Conservation (phyloP, 495 filamentous ascomycete genomes). For the Aspergillus heteromorphus region DNA sequence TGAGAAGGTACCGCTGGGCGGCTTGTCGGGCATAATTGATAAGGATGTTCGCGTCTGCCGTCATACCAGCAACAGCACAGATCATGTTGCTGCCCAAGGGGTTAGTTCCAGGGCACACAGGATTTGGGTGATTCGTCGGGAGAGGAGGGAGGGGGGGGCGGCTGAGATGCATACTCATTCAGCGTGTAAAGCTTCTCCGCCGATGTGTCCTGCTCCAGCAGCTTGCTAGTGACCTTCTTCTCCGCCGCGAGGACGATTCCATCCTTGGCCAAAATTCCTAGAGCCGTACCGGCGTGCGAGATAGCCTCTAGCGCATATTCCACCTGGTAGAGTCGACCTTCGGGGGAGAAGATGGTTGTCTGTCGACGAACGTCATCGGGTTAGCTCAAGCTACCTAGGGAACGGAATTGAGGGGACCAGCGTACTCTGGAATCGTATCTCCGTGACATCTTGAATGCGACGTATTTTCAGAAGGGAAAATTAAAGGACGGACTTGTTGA, state of each 20-base stretch:
- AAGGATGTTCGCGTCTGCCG: constrained; percentile 97
- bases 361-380: constrained; percentile 45
- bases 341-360: constrained; percentile 99
- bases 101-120: constrained; percentile 15
- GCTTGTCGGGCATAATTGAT: constrained; percentile 98
- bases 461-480: constrained; percentile 7
- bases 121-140: background rate
- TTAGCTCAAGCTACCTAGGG: constrained; percentile 40
- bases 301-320: constrained; percentile 99
- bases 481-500: background rate
- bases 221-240: constrained; percentile 98
- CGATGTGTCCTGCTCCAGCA: constrained; percentile 97
- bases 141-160: too few species aligned
- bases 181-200: constrained; percentile 99
- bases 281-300: constrained; percentile 93
- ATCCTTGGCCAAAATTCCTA: constrained; percentile 95
- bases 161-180: constrained; percentile 68
- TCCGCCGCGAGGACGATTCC: constrained; percentile 98
- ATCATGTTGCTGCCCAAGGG: constrained; percentile 84
- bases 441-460: constrained; percentile 71
- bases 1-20: constrained; percentile 94
- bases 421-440: constrained; percentile 95
- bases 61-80: constrained; percentile 98
- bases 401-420: constrained; percentile 17
- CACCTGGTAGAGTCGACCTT: constrained; percentile 96